Evolutionary conservation across 2,329 filamentous ascomycete species (phyloP), one percentile per base, ranked within the genome.

Genomic region (Fonsecaea monophora): DNA sequence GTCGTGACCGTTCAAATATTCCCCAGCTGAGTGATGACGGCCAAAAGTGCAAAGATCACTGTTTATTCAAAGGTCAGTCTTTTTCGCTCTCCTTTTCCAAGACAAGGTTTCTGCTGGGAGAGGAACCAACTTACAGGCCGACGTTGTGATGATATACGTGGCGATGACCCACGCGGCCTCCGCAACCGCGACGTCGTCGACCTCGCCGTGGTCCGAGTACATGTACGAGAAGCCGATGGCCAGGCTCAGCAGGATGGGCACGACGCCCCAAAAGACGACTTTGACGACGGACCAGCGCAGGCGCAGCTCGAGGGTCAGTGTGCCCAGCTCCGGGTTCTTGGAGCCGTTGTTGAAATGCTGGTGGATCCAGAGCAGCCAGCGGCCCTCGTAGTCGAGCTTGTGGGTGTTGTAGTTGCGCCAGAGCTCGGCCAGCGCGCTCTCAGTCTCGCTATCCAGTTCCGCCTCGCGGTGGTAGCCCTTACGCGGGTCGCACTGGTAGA

Each of bases 341-440:
- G 64, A 66, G 50, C 59, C 50, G 35, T 62, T 62, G 54, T 66
- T 66, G 59, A 66, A 66, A 50, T 66, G 64, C 42, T 62, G 59
- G 42, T 66, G 64, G 37, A 66, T 66, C 64, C 64, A 66, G 42
- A 66, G 38, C 42, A 66, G 59, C 64, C 64, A 66, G 13, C 64
- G 64, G 32, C 64, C 64, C 59, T 66, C 64, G 37, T 66, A 62
- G 59, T 66, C 64, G 25, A 66, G 54, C 18, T 53, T 59, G 42
- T 66, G 59, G 1, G 53, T 56, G 40, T 62, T 66, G 40, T 58
- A 66, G 21, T 54, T 66, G 32, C 64, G 64, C 64, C 64, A 66
- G 30, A 66, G 53, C 12, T 66, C 64, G 15, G 59, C 53, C 9
- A 66, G 59, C n/a, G 64, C 59, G 30, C 64, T 53, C 35, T 59